Base-by-base conservation (phyloP, 306 rosid species). In the Malus fusca region DNA sequence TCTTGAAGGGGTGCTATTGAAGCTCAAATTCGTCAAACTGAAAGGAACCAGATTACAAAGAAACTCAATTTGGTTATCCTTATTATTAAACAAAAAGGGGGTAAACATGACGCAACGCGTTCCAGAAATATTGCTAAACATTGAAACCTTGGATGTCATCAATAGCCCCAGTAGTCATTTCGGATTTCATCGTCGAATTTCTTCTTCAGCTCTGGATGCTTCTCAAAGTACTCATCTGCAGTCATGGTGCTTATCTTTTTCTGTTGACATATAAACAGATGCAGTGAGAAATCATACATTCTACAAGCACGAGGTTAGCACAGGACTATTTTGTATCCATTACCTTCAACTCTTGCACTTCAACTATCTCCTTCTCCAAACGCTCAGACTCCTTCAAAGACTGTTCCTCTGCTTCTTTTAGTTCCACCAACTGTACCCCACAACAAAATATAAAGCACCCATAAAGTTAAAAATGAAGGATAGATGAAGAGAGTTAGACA, bases 131-230 rank as follows among this genome's bases (percentile, higher is more conserved):
- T 75, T 58, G 82, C 81, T 80, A 77, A 79, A 71, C 69, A 61
- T 53, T 53, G 42, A 72, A 64, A 65, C 70, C 64, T 64, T 66
- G 73, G 62, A 52, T 46, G 74, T 75, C 63, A 80, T 90, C 87
- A 92, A 87, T 96, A 96, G 76, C 98, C 99, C 96, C 97, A 96
- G 88, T 88, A 14, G 78, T 90, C 97, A 43, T 96, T 90, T 71
- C 96, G 87, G 81, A 96, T 96, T 85, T 96, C 99, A 48, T 92
- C 98, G 44, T 96, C 99, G 19, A 92, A 96, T 75, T 90, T 92
- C 88, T 90, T 86, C 90, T 78, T 92, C 82, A 96, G 86, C 83
- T 96, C 98, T 13, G 98, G 98, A 84, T 92, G 92, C 87, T 89
- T 89, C 62, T 56, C 96, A 52, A 96, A 96, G 92, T 96, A 96